Evolutionary conservation across 176 grass and related monocot species (phyloP).

Genomic region (Echinochloa phyllopogon): DNA sequence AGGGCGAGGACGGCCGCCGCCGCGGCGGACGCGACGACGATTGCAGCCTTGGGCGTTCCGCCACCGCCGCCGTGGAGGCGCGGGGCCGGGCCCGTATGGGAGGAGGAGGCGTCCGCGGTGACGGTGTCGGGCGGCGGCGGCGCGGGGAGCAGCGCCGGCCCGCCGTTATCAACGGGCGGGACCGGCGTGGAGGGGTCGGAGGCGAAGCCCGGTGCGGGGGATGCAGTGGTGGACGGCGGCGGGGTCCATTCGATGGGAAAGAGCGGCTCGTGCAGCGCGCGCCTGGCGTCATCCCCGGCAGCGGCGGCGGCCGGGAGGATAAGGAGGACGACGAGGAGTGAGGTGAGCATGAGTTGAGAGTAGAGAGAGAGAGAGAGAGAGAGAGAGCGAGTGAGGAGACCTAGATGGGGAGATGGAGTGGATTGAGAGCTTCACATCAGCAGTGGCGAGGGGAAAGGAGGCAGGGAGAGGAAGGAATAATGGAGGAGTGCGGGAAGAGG

Average conservation of each 20-base stretch:
- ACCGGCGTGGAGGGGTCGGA: constrained; percentile 52
- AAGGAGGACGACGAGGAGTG: not conserved
- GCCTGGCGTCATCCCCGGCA: constrained; percentile 17
- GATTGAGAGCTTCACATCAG: not conserved
- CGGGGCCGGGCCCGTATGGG: constrained; percentile 28
- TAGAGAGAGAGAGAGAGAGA: not conserved
- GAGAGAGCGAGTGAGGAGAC: not conserved
- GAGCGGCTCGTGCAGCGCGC: constrained; percentile 80
- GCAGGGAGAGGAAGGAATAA: constrained; percentile 17
- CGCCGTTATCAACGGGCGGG: constrained; percentile 29
- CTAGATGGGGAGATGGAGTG: not conserved
- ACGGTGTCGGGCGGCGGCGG: constrained; percentile 51
- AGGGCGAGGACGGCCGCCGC: constrained; percentile 52
- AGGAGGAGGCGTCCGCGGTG: constrained; percentile 56
- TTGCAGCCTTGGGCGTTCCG: constrained; percentile 52
- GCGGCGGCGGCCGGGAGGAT: not conserved
- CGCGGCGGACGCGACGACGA: constrained; percentile 48
- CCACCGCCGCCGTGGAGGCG: constrained; percentile 1
- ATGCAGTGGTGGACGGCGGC: constrained; percentile 56
- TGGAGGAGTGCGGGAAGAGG: constrained; percentile 19
- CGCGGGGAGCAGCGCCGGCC: constrained; percentile 44
- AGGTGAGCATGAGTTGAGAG: not conserved
- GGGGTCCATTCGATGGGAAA: constrained; percentile 88
- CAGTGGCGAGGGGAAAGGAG: not conserved
- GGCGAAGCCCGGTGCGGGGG: constrained; percentile 46